Evolutionary conservation across 441 rosid species (phyloP), one percentile per base, ranked within the genome.

Genomic region (Eutrema salsugineum): DNA sequence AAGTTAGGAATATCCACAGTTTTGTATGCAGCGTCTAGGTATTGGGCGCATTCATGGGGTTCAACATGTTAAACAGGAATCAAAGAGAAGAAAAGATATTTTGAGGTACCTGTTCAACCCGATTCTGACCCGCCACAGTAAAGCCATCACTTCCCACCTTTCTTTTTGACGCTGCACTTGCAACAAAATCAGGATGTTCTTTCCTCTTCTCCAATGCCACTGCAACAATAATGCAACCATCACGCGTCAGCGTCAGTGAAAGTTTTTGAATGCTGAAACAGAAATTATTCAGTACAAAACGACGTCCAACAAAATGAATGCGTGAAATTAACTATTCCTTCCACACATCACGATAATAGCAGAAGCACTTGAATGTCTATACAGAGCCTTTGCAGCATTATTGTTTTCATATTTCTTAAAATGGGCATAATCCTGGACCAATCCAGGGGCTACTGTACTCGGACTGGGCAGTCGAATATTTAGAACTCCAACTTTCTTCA

Each of bases 181-280:
- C 87, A 59, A 54, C 65, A 47, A 67, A 30, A 66, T 87, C 84
- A 76, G 67, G 60, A 66, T 44, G 77, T 55, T 77, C 90, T 83
- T 89, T 91, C 84, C 94, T 86, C 83, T 91, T 91, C 63, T 50
- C 80, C 64, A 77, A 38, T 49, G 43, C 15, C 72, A 77, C 77
- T 77, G 72, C 36, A 53, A 65, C 27, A 64, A 77, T 63, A 64
- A 63, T 49, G 43, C 40, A 76, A 76, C 35, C 66, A 65, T 46
- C 57, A 47, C 16, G 38, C 16, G 59, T 64, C 66, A 60, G 50
- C n/a, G 17, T 55, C 46, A 54, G 22, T 39, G 40, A 62, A 22
- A 46, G 39, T 62, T 68, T 14, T 5, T 2, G 20, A 42, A 53
- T 11, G 22, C 19, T 67, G 56, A 42, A 51, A 67, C 9, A 27